Conservation (phyloP, 495 filamentous ascomycete genomes). For the Talaromyces trachyspermus region DNA sequence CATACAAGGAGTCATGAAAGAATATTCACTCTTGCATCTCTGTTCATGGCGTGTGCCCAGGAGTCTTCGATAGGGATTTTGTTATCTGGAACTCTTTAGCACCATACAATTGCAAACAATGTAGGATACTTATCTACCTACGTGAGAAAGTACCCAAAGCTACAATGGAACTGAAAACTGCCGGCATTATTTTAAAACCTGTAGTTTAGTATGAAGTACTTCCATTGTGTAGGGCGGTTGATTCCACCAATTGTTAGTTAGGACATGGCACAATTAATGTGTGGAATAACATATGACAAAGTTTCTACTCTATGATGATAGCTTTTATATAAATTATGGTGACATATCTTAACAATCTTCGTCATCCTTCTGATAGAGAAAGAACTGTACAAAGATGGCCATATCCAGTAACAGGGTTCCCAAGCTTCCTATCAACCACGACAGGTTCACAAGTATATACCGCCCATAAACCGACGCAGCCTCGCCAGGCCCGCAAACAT, state of each 20-base stretch:
- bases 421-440: slow-evolving; percentile 82
- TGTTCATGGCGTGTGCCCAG: neutral
- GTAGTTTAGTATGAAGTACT: too few species aligned
- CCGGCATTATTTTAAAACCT: too few species aligned
- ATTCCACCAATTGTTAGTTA: too few species aligned
- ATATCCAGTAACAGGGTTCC: slow-evolving; percentile 80
- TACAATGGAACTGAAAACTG: too few species aligned
- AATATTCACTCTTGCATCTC: neutral
- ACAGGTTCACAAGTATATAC: slow-evolving; percentile 81
- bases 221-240: too few species aligned
- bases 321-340: neutral
- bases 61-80: neutral
- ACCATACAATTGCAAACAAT: too few species aligned
- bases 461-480: slow-evolving; percentile 52
- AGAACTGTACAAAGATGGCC: slow-evolving; percentile 87
- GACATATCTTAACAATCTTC: neutral
- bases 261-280: too few species aligned
- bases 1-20: neutral
- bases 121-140: too few species aligned
- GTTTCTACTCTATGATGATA: neutral
- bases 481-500: slow-evolving; percentile 48
- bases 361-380: slow-evolving; percentile 57
- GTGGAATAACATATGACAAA: neutral
- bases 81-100: too few species aligned
- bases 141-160: too few species aligned